These are phyloP conservation scores for Acidomyces sp. DNA, from an alignment of 495 filamentous ascomycete species.

Conservation along the genomic window DNA sequence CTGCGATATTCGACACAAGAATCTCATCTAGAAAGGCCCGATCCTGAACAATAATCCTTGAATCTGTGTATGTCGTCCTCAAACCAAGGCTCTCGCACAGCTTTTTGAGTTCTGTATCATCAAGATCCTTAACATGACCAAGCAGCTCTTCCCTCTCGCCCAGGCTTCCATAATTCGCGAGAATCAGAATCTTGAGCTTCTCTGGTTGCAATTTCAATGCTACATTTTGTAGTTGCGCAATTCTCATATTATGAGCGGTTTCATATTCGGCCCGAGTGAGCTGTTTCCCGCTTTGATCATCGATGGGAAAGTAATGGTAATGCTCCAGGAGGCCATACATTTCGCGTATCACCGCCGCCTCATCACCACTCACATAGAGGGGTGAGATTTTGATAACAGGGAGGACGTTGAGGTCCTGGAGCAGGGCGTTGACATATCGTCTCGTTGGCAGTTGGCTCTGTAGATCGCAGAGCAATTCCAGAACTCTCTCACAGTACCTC, in stretches of 20 bases:
- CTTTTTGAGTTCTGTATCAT: conserved; percentile 56
- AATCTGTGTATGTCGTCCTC: conserved; percentile 64
- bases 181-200: conserved; percentile 76
- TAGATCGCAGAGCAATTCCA: conserved; percentile 83
- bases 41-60: conserved; percentile 45
- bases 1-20: conserved; percentile 64
- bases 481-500: conserved; percentile 79
- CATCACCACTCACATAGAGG: conserved; percentile 58
- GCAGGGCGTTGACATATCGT: conserved; percentile 79
- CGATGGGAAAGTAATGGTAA: conserved; percentile 76
- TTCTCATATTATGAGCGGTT: conserved; percentile 57
- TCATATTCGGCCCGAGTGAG: conserved; percentile 59
- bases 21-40: conserved; percentile 62
- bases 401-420: conserved; percentile 84
- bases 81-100: conserved; percentile 63
- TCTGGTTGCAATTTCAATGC: conserved; percentile 76
- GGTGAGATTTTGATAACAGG: conserved; percentile 69
- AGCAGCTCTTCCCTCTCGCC: conserved; percentile 67
- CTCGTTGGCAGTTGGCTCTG: conserved; percentile 88
- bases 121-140: conserved; percentile 57
- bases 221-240: conserved; percentile 70
- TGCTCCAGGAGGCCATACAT: conserved; percentile 66
- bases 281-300: conserved; percentile 77
- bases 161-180: conserved; percentile 86
- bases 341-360: conserved; percentile 63